A percentile compares a stretch with the other conserved stretches of the same genome.
Evolutionary conservation across 108 stramenopile genomes (phyloP).

Genomic region (Skeletonema potamos): DNA sequence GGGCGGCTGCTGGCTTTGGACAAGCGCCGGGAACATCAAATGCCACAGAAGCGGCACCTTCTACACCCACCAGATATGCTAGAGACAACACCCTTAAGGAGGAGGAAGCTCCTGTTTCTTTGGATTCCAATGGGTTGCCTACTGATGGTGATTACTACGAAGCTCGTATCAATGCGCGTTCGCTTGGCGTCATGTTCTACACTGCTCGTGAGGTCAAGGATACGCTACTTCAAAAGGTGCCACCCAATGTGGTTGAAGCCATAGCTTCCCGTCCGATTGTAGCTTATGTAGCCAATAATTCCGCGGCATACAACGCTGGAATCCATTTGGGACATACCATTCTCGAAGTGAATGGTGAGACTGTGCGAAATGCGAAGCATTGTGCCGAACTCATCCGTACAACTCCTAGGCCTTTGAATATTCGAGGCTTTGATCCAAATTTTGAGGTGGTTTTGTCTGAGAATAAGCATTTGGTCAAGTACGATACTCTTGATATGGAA

Average conservation of each 20-base stretch:
- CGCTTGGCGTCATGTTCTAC: slow-evolving; percentile 44
- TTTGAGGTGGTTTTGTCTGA: slow-evolving; percentile 19
- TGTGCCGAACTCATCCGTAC: slow-evolving; percentile 17
- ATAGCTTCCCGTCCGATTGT: slow-evolving; percentile 35
- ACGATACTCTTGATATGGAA: slow-evolving; percentile 27
- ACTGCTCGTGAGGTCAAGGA: slow-evolving; percentile 20
- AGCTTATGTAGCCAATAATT: slow-evolving; percentile 11
- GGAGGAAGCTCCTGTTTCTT: slow-evolving; percentile 9
- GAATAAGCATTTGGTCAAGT: slow-evolving; percentile 35
- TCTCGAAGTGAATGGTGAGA: slow-evolving; percentile 25
- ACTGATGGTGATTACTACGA: slow-evolving; percentile 43
- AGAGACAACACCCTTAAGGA: not conserved
- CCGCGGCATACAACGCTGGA: slow-evolving; percentile 29
- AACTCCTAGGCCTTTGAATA: slow-evolving; percentile 23
- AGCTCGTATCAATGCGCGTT: slow-evolving; percentile 14
- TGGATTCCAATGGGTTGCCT: slow-evolving; percentile 32
- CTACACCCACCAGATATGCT: slow-evolving; percentile 1
- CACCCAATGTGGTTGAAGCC: slow-evolving; percentile 20
- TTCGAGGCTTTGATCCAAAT: slow-evolving; percentile 27
- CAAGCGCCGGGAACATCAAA: not conserved
- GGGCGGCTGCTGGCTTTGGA: slow-evolving; percentile 3
- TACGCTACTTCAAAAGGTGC: slow-evolving; percentile 15
- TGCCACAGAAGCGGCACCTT: not conserved
- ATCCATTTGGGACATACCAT: slow-evolving; percentile 31
- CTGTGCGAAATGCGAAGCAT: slow-evolving; percentile 3